Evolutionary conservation across 805 yeast species (phyloP).

Genomic region (Metschnikowia proteae): DNA sequence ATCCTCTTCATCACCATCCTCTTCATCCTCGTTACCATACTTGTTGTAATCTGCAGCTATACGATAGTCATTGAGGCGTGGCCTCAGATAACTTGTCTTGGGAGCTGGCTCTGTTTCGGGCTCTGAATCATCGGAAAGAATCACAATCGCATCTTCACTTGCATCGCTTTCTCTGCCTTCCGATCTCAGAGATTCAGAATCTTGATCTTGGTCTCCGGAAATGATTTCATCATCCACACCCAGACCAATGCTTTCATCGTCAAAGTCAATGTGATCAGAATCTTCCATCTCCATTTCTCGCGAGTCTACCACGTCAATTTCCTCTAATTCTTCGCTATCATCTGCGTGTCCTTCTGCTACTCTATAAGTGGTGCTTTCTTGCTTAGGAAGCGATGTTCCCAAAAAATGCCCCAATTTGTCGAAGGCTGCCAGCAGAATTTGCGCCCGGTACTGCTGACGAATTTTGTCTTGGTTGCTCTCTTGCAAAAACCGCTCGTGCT

Average conservation of each 20-base stretch:
- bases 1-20: background rate
- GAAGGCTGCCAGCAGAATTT: slow-evolving; percentile 27
- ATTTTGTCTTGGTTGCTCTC: slow-evolving; percentile 17
- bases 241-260: background rate
- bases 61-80: background rate
- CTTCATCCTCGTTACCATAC: background rate
- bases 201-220: background rate
- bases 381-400: background rate
- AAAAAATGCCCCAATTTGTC: slow-evolving; percentile 20
- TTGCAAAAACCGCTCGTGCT: slow-evolving; percentile 11
- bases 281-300: background rate
- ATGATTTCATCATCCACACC: background rate
- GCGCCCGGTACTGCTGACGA: slow-evolving; percentile 17
- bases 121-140: slow-evolving; percentile 10
- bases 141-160: slow-evolving; percentile 14
- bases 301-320: background rate
- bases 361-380: background rate
- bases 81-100: background rate
- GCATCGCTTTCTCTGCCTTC: background rate
- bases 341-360: background rate
- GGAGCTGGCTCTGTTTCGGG: background rate
- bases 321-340: background rate
- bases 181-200: background rate
- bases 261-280: background rate
- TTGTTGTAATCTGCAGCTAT: background rate